phyloP scores from a whole-genome alignment of 1,139 yeast genomes.

The Sugiyamaella paludigena region DNA sequence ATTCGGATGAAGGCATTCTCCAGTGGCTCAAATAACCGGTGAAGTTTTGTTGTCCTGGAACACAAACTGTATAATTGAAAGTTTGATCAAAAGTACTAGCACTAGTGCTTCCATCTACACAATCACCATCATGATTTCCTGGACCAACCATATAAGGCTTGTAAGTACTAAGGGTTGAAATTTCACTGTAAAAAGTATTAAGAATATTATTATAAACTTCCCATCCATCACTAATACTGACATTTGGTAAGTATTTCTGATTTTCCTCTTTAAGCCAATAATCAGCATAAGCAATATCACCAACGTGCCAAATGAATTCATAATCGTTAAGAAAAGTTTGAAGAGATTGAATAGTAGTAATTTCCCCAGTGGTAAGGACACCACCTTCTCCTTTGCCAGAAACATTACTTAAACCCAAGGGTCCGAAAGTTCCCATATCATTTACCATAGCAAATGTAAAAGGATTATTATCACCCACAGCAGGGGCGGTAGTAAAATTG shows the following conservation, averaged over 20 bases:
- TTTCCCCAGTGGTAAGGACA: conserved; percentile 12
- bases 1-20: conserved; percentile 29
- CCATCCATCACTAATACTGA: conserved; percentile 18
- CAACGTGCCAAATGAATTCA: conserved; percentile 32
- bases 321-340: conserved; percentile 23
- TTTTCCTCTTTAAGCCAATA: conserved; percentile 23
- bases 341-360: conserved; percentile 32
- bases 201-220: conserved; percentile 23
- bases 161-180: conserved; percentile 24
- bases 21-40: conserved; percentile 32
- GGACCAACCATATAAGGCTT: conserved; percentile 35
- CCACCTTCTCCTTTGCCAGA: conserved; percentile 23
- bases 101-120: conserved; percentile 25
- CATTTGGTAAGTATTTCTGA: conserved; percentile 24
- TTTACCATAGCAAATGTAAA: conserved; percentile 30
- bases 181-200: conserved; percentile 29
- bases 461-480: conserved; percentile 6
- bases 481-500: conserved; percentile 28
- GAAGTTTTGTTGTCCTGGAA: conserved; percentile 33
- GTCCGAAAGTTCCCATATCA: conserved; percentile 33
- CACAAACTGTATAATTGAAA: conserved; percentile 26
- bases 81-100: conserved; percentile 21
- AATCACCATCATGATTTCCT: conserved; percentile 35
- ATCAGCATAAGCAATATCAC: conserved; percentile 36
- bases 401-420: conserved; percentile 25